Conservation (phyloP, 805 yeast species). For the Huiozyma naganishii region DNA sequence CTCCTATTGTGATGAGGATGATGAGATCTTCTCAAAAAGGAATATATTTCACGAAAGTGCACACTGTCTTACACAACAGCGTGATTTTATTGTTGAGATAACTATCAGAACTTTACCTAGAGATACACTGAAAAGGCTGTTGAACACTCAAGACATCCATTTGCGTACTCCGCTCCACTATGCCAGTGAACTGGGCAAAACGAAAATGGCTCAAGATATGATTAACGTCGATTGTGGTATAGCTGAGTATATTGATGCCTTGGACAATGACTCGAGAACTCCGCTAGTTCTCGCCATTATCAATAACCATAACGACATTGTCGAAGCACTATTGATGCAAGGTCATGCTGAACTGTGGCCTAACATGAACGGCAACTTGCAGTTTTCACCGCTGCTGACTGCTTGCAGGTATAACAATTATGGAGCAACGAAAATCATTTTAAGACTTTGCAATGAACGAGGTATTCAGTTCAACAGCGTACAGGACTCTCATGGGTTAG, state of each 20-base stretch:
- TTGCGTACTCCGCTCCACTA: constrained; percentile 83
- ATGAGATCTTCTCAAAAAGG: constrained; percentile 43
- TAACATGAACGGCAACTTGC: not conserved
- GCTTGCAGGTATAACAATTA: constrained; percentile 82
- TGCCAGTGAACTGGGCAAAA: constrained; percentile 54
- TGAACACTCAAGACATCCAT: constrained; percentile 44
- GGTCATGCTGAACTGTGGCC: constrained; percentile 28
- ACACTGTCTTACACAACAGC: constrained; percentile 17
- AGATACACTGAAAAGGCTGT: constrained; percentile 16
- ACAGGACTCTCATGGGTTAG: constrained; percentile 77
- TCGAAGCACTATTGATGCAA: constrained; percentile 37
- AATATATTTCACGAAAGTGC: constrained; percentile 67
- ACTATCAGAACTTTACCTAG: constrained; percentile 12
- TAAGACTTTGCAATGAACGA: constrained; percentile 27
- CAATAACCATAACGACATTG: constrained; percentile 45
- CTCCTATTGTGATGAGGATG: constrained; percentile 49
- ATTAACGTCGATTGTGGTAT: constrained; percentile 2
- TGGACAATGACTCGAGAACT: constrained; percentile 70
- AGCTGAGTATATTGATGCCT: constrained; percentile 25
- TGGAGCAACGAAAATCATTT: constrained; percentile 53
- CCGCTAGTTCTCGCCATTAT: constrained; percentile 75
- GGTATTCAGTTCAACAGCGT: constrained; percentile 2
- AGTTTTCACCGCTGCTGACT: constrained; percentile 63
- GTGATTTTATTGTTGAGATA: constrained; percentile 22
- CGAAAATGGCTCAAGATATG: constrained; percentile 28